A percentile compares a stretch with the other conserved stretches of the same genome.
Evolutionary conservation across 2,329 filamentous ascomycete genomes (phyloP).

Genomic region (Aspergillus sp.): DNA sequence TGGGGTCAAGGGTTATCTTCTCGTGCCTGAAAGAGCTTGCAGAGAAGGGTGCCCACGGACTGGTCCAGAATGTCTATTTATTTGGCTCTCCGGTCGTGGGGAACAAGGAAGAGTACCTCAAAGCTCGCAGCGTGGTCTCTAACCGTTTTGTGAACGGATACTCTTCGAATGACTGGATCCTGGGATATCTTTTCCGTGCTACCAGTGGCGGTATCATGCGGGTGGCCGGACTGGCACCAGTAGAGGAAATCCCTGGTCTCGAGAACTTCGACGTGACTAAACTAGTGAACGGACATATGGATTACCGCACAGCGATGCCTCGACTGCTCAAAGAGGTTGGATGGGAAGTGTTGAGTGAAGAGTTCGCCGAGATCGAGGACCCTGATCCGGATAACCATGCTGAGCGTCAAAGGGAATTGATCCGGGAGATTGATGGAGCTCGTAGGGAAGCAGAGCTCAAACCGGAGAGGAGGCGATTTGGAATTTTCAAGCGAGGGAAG

Average conservation of each 20-base stretch:
- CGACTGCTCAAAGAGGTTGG: constrained; percentile 75
- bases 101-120: constrained; percentile 80
- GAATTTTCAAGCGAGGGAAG: constrained; percentile 72
- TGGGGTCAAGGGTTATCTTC: constrained; percentile 87
- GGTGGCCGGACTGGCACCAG: constrained; percentile 70
- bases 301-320: constrained; percentile 89
- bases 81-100: constrained; percentile 89
- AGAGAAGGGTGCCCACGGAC: constrained; percentile 69
- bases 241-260: constrained; percentile 67
- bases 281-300: constrained; percentile 85
- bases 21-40: constrained; percentile 81
- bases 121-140: constrained; percentile 69
- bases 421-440: constrained; percentile 93
- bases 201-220: constrained; percentile 86
- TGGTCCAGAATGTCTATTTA: constrained; percentile 90
- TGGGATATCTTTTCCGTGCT: constrained; percentile 88
- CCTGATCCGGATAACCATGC: constrained; percentile 90
- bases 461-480: constrained; percentile 61
- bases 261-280: constrained; percentile 87
- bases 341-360: constrained; percentile 84
- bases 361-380: constrained; percentile 94
- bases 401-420: constrained; percentile 79
- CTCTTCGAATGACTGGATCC: constrained; percentile 91
- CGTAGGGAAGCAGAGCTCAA: constrained; percentile 76
- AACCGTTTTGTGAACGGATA: constrained; percentile 95